phyloP scores from a whole-genome alignment of 164 flowering plant species.

The Hamamelis virginiana region DNA sequence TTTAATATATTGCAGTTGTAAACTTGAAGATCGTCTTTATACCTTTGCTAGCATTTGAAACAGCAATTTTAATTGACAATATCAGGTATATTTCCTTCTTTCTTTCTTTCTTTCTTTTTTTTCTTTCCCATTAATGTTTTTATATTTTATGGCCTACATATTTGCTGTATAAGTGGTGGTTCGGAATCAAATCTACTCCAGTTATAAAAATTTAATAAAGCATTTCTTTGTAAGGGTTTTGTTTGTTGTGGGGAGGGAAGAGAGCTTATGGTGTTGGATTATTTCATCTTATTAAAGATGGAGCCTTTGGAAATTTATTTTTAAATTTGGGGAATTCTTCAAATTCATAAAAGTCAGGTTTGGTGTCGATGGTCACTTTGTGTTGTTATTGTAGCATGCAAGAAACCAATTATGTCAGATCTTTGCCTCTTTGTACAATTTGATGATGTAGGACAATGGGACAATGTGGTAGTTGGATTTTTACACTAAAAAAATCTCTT shows the following conservation, averaged over 20 bases:
- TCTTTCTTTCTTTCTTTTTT: background rate
- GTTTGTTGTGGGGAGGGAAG: background rate
- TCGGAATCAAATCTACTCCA: no score
- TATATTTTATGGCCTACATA: background rate
- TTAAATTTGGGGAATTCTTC: no score
- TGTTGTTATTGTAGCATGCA: background rate
- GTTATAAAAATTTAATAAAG: no score
- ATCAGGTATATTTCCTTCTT: constrained; percentile 29
- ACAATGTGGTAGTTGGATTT: background rate
- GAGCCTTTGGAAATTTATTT: no score
- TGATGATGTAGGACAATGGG: background rate
- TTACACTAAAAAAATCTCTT: background rate
- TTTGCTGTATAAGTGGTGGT: no score
- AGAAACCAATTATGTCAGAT: no score
- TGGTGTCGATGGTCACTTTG: background rate
- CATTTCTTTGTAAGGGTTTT: background rate
- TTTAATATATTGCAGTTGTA: constrained; percentile 30
- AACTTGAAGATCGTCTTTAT: constrained; percentile 41
- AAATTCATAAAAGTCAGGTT: no score
- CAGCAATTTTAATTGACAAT: constrained; percentile 35
- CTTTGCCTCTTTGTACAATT: background rate
- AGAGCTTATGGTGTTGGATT: background rate
- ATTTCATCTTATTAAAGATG: background rate
- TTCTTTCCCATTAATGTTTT: background rate
- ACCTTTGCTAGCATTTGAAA: constrained; percentile 40